Base-by-base conservation (phyloP, 345 rosid genomes). In the Gossypium ekmanianum region DNA sequence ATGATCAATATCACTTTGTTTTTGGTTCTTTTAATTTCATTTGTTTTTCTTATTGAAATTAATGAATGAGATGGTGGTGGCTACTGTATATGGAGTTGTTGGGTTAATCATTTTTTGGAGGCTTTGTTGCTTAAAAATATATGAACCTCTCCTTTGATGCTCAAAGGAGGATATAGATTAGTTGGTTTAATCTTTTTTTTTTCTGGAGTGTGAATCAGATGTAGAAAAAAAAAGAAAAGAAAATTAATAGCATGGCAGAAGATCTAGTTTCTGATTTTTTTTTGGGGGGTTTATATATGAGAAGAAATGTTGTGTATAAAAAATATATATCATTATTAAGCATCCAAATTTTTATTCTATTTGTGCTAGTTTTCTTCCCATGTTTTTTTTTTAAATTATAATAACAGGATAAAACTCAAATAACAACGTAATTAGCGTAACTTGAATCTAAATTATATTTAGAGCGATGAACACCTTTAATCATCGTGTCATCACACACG, bases 61-160 rank as follows among this genome's bases (percentile, higher is more conserved):
- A 44, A 66, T 66, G 55, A 67, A 45, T 44, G 71, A 45, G 39
- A 13, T 20, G 55, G 5, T 12, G 71, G 55, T 45, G 71, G n/a
- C 6, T 67, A 20, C 34, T 67, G 71, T 45, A 67, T 12, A 22
- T 67, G 54, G 48, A 50, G 22, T 55, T 69, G 75, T 75, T 65
- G 68, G 76, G 57, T 58, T 61, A 61, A 47, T 74, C 67, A 73
- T 34, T 59, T 73, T 73, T 73, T 55, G 54, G 72, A 68, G 43
- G 41, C 27, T 45, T 1, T 59, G 54, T 73, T 27, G 62, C 58
- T 61, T 9, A 26, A 10, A 57, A 26, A 47, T 14, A 26, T 26
- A 51, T 39, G 18, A 52, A 16, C 34, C 6, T 58, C 63, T 58
- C 16, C 63, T 58, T 24, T 22, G 63, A 24, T 24, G 29, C 63